Conservation (phyloP, 2,329 filamentous ascomycete genomes). For the Colletotrichum eleusines region DNA sequence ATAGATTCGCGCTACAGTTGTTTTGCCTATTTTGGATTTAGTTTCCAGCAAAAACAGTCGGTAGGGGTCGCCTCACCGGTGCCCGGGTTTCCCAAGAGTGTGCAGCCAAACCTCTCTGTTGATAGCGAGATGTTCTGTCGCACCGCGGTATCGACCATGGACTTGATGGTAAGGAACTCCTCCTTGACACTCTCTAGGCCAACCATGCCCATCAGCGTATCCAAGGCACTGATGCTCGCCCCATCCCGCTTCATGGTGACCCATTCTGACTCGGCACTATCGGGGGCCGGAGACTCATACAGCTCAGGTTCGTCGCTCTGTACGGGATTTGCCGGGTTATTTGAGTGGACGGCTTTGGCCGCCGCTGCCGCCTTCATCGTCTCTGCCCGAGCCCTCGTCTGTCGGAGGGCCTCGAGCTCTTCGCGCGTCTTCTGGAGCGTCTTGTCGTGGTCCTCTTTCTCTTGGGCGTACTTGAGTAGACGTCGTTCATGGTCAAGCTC, state of each 20-base stretch:
- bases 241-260: conserved; percentile 66
- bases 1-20: conserved; percentile 79
- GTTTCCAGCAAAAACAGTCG: not conserved
- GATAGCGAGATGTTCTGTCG: conserved; percentile 68
- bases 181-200: conserved; percentile 78
- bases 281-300: not conserved
- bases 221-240: conserved; percentile 65
- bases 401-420: conserved; percentile 59
- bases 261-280: conserved; percentile 67
- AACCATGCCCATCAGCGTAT: conserved; percentile 76
- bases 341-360: not conserved
- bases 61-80: conserved; percentile 65
- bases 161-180: conserved; percentile 72
- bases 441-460: conserved; percentile 59
- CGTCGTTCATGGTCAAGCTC: conserved; percentile 63
- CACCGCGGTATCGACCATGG: conserved; percentile 69
- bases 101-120: conserved; percentile 71
- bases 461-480: conserved; percentile 54
- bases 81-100: conserved; percentile 79
- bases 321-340: not conserved
- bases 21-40: conserved; percentile 64
- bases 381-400: conserved; percentile 45
- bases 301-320: no score
- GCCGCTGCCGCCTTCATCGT: conserved; percentile 36
- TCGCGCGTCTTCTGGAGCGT: conserved; percentile 59